phyloP scores from a whole-genome alignment of 2,329 filamentous ascomycete genomes.

The Pestalotiopsis fici region DNA sequence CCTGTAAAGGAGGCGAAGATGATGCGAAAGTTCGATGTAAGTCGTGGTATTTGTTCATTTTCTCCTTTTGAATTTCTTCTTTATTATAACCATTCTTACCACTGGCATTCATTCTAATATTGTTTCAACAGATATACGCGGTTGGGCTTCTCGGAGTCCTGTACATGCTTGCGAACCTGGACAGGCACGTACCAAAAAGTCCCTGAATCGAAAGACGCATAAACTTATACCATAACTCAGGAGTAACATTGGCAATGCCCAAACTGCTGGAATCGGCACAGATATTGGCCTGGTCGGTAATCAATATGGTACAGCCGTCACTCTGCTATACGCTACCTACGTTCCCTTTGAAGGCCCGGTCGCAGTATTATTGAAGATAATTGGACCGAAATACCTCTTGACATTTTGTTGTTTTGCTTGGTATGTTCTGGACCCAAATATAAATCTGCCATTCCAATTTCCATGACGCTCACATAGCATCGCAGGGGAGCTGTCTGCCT shows the following conservation, averaged over 20 bases:
- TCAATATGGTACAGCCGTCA: slow-evolving; percentile 30
- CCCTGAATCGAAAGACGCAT: not conserved
- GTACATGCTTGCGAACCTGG: slow-evolving; percentile 32
- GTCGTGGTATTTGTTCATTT: not conserved
- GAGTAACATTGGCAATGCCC: slow-evolving; percentile 26
- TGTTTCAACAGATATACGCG: slow-evolving; percentile 17
- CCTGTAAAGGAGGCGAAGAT: slow-evolving; percentile 17
- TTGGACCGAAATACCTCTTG: slow-evolving; percentile 27
- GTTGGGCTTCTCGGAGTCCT: slow-evolving; percentile 18
- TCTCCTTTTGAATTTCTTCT: too few relatives aligned
- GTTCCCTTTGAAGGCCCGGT: slow-evolving; percentile 25
- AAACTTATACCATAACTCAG: not conserved
- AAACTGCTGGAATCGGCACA: slow-evolving; percentile 21
- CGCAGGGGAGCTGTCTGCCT: slow-evolving; percentile 22
- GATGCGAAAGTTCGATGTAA: slow-evolving; percentile 27
- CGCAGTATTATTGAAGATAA: slow-evolving; percentile 24
- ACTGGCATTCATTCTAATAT: not conserved
- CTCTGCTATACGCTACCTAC: slow-evolving; percentile 32
- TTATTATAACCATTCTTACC: not conserved
- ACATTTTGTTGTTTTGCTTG: slow-evolving; percentile 25
- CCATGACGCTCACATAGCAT: not conserved
- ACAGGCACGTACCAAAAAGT: slow-evolving; percentile 14
- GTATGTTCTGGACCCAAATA: slow-evolving; percentile 18
- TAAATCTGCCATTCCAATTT: not conserved
- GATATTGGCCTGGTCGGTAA: slow-evolving; percentile 28